Evolutionary conservation across 768 basidiomycete species (phyloP).

Genomic region (Astraeus odoratus): DNA sequence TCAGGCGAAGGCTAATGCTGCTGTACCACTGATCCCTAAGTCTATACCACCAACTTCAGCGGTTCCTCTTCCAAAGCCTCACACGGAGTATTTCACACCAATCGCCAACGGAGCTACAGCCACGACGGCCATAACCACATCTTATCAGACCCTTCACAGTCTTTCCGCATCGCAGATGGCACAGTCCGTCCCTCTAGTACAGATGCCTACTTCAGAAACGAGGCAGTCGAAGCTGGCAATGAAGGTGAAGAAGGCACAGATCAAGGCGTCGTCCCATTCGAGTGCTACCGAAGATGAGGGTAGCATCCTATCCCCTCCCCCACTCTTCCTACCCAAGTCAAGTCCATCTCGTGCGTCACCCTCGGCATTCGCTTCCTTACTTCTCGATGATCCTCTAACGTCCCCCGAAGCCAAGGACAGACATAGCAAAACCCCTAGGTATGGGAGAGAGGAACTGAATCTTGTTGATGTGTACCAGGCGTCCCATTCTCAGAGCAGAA

Average conservation of each 20-base stretch:
- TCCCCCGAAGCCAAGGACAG: constrained; percentile 32
- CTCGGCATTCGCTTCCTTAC: constrained; percentile 70
- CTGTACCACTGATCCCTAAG: constrained; percentile 21
- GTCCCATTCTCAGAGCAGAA: constrained; percentile 23
- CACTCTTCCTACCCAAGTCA: constrained; percentile 52
- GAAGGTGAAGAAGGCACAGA: constrained; percentile 59
- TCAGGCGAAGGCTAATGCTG: constrained; percentile 39
- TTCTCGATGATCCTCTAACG: constrained; percentile 47
- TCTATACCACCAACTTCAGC: constrained; percentile 16
- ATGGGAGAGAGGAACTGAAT: constrained; percentile 27
- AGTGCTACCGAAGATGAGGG: constrained; percentile 34
- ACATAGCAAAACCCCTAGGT: constrained; percentile 21
- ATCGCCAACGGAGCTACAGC: constrained; percentile 80
- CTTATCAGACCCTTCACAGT: constrained; percentile 65
- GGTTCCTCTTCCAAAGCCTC: constrained; percentile 36
- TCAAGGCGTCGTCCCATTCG: constrained; percentile 31
- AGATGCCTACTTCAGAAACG: constrained; percentile 26
- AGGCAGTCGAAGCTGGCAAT: constrained; percentile 70
- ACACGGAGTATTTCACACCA: constrained; percentile 67
- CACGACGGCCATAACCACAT: constrained; percentile 79
- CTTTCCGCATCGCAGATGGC: constrained; percentile 35
- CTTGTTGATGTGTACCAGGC: constrained; percentile 24
- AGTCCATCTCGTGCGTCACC: constrained; percentile 63
- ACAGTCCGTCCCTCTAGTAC: constrained; percentile 17
- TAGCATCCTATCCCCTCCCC: constrained; percentile 32